These are phyloP conservation scores for Apiospora malaysiana DNA, from an alignment of 2,329 filamentous ascomycete genomes.

Conservation along the genomic window DNA sequence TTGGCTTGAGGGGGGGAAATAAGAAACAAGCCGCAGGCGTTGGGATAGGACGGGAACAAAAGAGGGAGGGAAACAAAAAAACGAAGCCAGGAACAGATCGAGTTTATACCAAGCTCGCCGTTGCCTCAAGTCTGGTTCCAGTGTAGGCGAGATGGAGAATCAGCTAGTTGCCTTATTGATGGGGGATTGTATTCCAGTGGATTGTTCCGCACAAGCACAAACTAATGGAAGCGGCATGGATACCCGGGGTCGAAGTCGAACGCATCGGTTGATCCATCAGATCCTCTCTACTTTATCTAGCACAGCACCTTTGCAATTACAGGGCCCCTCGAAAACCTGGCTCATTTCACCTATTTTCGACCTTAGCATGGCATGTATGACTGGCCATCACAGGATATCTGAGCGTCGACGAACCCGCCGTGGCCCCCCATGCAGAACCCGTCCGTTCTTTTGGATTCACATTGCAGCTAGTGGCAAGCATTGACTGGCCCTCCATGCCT, in stretches of 20 bases:
- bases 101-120: constrained; percentile 19
- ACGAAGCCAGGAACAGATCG: constrained; percentile 5
- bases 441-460: constrained; percentile 17
- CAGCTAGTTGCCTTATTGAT: background rate
- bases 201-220: constrained; percentile 11
- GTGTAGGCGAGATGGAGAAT: background rate
- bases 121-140: constrained; percentile 8
- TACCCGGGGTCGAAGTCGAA: background rate
- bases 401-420: background rate
- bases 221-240: constrained; percentile 9
- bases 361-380: constrained; percentile 15
- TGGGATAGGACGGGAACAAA: background rate
- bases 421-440: too few relatives aligned
- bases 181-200: background rate
- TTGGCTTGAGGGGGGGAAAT: constrained; percentile 9
- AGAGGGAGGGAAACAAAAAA: background rate
- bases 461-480: constrained; percentile 6
- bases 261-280: constrained; percentile 5
- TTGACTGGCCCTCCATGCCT: constrained; percentile 7
- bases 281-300: constrained; percentile 16
- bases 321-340: background rate
- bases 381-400: constrained; percentile 2
- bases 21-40: constrained; percentile 17
- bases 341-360: constrained; percentile 5
- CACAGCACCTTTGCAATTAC: background rate